phyloP scores from a whole-genome alignment of 225 moss, liverwort and hornwort genomes.

The Lunularia cruciata region DNA sequence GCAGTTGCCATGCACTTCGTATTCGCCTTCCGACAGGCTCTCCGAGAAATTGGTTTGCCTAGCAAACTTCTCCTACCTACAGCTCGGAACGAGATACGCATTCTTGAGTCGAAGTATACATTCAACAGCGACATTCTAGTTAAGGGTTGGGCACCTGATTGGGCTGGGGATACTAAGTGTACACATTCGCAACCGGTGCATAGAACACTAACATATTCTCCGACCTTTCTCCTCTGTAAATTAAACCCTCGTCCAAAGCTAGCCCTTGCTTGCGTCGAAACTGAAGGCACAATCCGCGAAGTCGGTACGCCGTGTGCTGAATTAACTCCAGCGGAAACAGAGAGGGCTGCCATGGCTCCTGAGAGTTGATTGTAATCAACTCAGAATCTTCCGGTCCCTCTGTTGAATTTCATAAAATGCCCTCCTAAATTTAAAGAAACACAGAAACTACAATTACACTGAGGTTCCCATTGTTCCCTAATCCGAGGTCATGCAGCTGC shows the following conservation, averaged over 20 bases:
- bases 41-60: constrained; percentile 21
- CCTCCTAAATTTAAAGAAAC: not conserved
- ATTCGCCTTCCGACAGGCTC: constrained; percentile 11
- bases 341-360: constrained; percentile 24
- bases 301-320: constrained; percentile 9
- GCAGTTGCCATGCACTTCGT: constrained; percentile 25
- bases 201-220: constrained; percentile 1
- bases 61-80: constrained; percentile 27
- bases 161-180: not conserved
- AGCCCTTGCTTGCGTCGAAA: not conserved
- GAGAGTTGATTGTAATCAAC: not conserved
- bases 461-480: not conserved
- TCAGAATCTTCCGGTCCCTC: not conserved
- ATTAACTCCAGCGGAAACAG: constrained; percentile 15
- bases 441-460: not conserved
- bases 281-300: not conserved
- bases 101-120: constrained; percentile 20
- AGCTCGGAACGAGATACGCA: constrained; percentile 28
- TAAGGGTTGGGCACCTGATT: not conserved
- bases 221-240: constrained; percentile 8
- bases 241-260: constrained; percentile 7
- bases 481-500: constrained; percentile 6
- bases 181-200: constrained; percentile 15
- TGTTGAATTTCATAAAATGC: not conserved
- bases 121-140: constrained; percentile 23